phyloP scores from a whole-genome alignment of 768 basidiomycete species.

The Sistotremastrum niveocremeum region DNA sequence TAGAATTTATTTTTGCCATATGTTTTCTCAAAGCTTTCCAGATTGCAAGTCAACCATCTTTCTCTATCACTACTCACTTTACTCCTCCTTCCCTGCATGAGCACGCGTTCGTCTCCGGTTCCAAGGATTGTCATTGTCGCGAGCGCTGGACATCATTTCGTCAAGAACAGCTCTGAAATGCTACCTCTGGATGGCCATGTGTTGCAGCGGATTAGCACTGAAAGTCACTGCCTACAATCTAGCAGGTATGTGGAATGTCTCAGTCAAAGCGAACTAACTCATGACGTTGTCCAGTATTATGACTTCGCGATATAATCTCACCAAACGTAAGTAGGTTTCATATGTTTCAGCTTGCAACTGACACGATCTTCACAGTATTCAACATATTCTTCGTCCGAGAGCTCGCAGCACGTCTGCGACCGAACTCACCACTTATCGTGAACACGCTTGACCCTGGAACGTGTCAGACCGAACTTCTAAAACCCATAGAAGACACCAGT shows the following conservation, averaged over 20 bases:
- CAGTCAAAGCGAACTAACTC: no score
- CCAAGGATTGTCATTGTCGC: slow-evolving; percentile 4
- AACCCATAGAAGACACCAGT: not conserved
- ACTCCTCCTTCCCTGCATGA: slow-evolving; percentile 6
- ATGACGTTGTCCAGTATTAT: not conserved
- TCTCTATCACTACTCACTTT: slow-evolving; percentile 6
- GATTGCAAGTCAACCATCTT: slow-evolving; percentile 7
- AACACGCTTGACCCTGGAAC: not conserved
- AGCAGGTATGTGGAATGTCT: not conserved
- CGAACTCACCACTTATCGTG: not conserved
- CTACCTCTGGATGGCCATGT: slow-evolving; percentile 1
- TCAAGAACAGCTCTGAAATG: not conserved
- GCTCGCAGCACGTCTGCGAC: not conserved
- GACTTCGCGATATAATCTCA: not conserved
- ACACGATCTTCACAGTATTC: not conserved
- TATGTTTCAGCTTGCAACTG: not conserved
- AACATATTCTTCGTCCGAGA: not conserved
- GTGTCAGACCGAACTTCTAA: not conserved
- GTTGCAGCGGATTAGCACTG: not conserved
- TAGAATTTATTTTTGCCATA: not conserved
- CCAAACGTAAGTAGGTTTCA: slow-evolving; percentile 1
- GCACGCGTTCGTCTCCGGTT: slow-evolving; percentile 1
- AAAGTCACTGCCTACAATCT: not conserved
- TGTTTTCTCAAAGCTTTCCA: not conserved
- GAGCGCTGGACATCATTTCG: slow-evolving; percentile 3